These are phyloP conservation scores for Poa annua DNA, from an alignment of 176 grass and related monocot genomes.

Conservation along the genomic window DNA sequence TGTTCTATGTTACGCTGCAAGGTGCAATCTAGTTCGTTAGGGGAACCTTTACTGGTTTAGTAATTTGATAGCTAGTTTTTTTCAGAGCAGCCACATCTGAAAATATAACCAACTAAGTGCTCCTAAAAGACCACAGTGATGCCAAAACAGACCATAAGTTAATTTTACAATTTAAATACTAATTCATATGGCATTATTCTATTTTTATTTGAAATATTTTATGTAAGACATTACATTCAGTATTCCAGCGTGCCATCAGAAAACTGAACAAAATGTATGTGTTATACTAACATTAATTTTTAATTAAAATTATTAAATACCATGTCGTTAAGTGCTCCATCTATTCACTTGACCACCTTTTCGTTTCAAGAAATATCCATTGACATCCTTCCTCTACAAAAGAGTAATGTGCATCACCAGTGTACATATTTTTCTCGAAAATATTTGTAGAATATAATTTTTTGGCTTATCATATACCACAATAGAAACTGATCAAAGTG, in stretches of 20 bases:
- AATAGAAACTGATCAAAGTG: neutral
- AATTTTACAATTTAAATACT: conserved; percentile 4
- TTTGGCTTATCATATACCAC: neutral
- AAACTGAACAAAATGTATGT: neutral
- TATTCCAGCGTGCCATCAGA: neutral
- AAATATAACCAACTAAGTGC: neutral
- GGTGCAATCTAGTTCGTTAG: neutral
- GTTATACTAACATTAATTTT: neutral
- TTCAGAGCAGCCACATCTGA: neutral
- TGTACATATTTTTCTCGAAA: neutral
- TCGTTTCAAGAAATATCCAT: neutral
- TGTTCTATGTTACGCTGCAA: neutral
- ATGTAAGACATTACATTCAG: neutral
- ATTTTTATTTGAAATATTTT: neutral
- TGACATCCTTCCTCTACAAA: neutral
- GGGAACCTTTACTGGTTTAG: neutral
- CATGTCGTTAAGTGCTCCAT: neutral
- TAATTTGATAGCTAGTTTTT: neutral
- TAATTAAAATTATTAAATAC: neutral
- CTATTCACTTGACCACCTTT: neutral
- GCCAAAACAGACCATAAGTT: conserved; percentile 20
- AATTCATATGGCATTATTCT: neutral
- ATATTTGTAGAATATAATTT: neutral
- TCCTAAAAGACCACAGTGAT: neutral
- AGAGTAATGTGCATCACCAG: neutral